A percentile compares a stretch with the other conserved stretches of the same genome.
Evolutionary conservation across 1,284 basidiomycete species (phyloP).

Genomic region (Ceratobasidium papillatum): DNA sequence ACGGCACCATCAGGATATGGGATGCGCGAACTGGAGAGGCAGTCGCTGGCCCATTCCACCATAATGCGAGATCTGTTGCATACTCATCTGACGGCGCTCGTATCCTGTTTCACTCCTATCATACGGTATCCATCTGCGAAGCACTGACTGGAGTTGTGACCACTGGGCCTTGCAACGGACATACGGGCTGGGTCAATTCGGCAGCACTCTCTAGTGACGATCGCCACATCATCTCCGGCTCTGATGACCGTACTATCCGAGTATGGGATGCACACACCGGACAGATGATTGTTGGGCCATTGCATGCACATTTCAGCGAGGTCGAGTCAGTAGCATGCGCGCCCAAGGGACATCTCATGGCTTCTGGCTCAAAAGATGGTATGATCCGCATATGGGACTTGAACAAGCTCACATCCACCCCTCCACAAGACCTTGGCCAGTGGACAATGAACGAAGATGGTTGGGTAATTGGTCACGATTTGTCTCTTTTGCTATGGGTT

Average conservation of each 20-base stretch:
- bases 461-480: neutral
- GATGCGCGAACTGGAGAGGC: slow-evolving; percentile 50
- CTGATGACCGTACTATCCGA: slow-evolving; percentile 7
- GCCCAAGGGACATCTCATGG: neutral
- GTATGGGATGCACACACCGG: slow-evolving; percentile 9
- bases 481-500: neutral
- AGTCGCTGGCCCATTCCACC: slow-evolving; percentile 6
- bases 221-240: neutral
- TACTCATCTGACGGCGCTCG: neutral
- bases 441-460: slow-evolving; percentile 18
- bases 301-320: neutral
- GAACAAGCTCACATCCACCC: no score
- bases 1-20: slow-evolving; percentile 57
- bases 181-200: neutral
- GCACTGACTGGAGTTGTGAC: neutral
- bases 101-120: neutral
- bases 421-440: neutral
- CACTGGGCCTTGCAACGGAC: neutral
- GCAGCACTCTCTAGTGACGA: slow-evolving; percentile 24
- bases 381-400: slow-evolving; percentile 42
- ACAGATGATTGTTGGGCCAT: neutral
- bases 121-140: neutral
- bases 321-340: slow-evolving; percentile 38
- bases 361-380: slow-evolving; percentile 36
- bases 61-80: neutral